phyloP scores from a whole-genome alignment of 208 protist genomes.

The Tetramitus jugosus region DNA sequence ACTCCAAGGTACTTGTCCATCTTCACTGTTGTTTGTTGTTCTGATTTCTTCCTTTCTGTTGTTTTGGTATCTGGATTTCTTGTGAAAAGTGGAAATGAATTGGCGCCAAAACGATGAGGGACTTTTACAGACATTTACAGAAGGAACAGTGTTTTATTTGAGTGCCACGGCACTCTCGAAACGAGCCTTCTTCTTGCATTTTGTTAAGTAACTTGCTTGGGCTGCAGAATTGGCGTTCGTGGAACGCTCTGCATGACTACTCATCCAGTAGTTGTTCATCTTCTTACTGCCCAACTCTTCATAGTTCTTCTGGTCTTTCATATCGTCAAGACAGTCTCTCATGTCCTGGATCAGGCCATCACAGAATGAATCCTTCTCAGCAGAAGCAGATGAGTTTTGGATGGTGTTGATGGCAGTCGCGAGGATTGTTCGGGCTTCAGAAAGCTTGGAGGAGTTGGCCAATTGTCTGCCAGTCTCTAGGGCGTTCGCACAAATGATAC shows the following conservation, averaged over 20 bases:
- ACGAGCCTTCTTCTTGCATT: too few species aligned
- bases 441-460: constrained; percentile 1
- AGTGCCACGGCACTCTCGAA: too few species aligned
- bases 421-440: not conserved
- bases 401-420: not conserved
- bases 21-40: not conserved
- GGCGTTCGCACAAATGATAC: not conserved
- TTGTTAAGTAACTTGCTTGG: too few species aligned
- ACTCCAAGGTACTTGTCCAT: not conserved
- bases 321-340: constrained; percentile 3
- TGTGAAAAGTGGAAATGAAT: too few species aligned
- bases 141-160: too few species aligned
- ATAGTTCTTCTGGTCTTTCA: not conserved
- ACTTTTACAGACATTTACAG: too few species aligned
- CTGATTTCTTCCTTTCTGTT: too few species aligned
- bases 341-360: not conserved
- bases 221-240: too few species aligned
- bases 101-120: too few species aligned
- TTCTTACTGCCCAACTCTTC: not conserved
- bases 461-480: not conserved
- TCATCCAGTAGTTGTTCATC: not conserved
- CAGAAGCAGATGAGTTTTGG: not conserved
- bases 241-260: not conserved
- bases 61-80: too few species aligned
- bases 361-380: constrained; percentile 7